These are phyloP conservation scores for Globisporangium rhizosaccharum DNA, from an alignment of 352 stramenopile genomes.

Conservation along the genomic window DNA sequence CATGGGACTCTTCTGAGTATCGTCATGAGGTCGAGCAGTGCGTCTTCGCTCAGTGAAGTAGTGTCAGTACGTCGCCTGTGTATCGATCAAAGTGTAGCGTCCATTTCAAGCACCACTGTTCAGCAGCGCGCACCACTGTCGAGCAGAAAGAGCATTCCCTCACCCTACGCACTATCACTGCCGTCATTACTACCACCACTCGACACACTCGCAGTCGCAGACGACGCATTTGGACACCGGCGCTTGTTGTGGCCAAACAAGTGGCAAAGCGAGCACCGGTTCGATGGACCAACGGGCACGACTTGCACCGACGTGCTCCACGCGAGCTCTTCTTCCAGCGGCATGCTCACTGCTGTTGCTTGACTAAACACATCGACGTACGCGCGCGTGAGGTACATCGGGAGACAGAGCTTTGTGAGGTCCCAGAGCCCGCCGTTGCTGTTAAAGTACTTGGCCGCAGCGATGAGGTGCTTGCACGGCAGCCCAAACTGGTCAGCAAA, in stretches of 20 bases:
- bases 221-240: slow-evolving; percentile 5
- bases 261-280: slow-evolving; percentile 41
- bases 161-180: not conserved
- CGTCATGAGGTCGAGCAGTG: too few species aligned
- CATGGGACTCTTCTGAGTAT: not conserved
- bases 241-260: slow-evolving; percentile 37
- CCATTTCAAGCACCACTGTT: too few species aligned
- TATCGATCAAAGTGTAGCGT: too few species aligned
- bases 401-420: slow-evolving; percentile 23
- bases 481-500: slow-evolving; percentile 35
- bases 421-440: slow-evolving; percentile 20
- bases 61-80: too few species aligned
- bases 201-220: too few species aligned
- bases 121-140: too few species aligned
- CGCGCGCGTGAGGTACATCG: slow-evolving; percentile 26
- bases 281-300: slow-evolving; percentile 21
- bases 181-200: too few species aligned
- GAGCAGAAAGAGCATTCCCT: too few species aligned
- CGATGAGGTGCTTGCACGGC: slow-evolving; percentile 39
- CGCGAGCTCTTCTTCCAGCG: slow-evolving; percentile 39
- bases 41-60: too few species aligned
- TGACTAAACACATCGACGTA: slow-evolving; percentile 30
- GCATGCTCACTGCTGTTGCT: slow-evolving; percentile 24
- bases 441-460: slow-evolving; percentile 36
- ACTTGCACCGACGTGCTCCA: slow-evolving; percentile 32